Evolutionary conservation across 1,284 basidiomycete genomes (phyloP).

Genomic region (Stereum hirsutum): DNA sequence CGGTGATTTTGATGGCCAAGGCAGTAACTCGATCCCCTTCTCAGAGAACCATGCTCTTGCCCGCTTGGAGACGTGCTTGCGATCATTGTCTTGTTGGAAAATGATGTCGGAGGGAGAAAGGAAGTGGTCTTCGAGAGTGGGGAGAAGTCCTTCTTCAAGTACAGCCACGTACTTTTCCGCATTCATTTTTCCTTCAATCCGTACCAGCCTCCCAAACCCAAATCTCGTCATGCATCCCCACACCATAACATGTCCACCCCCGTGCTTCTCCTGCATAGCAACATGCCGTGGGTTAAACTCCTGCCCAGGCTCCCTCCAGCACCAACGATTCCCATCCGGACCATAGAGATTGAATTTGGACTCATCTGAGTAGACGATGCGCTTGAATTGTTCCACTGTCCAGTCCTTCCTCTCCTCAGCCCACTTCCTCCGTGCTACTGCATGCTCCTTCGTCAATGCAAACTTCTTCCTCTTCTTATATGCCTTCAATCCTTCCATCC

Average conservation of each 20-base stretch:
- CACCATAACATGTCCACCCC: background rate
- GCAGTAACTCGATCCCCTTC: background rate
- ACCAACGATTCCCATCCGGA: slow-evolving; percentile 5
- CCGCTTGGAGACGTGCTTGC: background rate
- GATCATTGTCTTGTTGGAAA: background rate
- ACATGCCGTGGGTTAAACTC: background rate
- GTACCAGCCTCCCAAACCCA: background rate
- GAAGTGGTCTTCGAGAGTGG: background rate
- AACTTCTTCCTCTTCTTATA: too few species aligned
- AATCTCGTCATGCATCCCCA: background rate
- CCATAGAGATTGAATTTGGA: slow-evolving; percentile 17
- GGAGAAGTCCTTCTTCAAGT: background rate
- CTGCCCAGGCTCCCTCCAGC: too few species aligned
- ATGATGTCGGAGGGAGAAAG: background rate
- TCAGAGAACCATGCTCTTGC: background rate
- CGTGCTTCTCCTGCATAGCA: background rate
- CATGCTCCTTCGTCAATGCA: background rate
- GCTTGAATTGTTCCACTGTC: slow-evolving; percentile 8
- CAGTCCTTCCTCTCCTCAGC: background rate
- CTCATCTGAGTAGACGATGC: slow-evolving; percentile 17
- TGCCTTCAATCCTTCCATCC: too few species aligned
- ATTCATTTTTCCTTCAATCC: background rate
- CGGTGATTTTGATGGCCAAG: background rate
- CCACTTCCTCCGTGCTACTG: background rate
- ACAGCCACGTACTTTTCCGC: background rate